Conservation (phyloP, 2,329 filamentous ascomycete species). For the Penicillium hordei region DNA sequence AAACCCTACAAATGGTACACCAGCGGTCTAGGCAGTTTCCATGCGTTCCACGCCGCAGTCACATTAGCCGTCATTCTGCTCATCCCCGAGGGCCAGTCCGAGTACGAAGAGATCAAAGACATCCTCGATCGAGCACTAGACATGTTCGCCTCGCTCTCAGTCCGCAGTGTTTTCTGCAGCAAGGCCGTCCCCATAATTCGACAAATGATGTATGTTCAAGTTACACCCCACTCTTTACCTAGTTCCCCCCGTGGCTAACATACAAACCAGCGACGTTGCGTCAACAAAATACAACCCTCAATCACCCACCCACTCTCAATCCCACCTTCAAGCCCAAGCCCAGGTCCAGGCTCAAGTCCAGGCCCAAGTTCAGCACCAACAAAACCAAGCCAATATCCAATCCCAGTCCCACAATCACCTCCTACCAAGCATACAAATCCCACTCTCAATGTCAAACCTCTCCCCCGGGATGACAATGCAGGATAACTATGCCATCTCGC, state of each 20-base stretch:
- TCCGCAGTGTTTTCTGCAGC: constrained; percentile 39
- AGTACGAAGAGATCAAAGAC: constrained; percentile 33
- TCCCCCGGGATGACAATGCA: constrained; percentile 8
- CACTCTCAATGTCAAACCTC: constrained; percentile 13
- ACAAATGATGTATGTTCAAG: constrained; percentile 33
- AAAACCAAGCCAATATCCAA: constrained; percentile 15
- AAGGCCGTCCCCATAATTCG: constrained; percentile 38
- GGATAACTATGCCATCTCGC: constrained; percentile 16
- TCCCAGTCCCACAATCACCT: constrained; percentile 4
- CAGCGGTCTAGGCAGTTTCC: constrained; percentile 41
- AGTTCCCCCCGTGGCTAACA: constrained; percentile 3
- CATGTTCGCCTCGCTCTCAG: constrained; percentile 35
- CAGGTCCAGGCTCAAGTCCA: constrained; percentile 12
- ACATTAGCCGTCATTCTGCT: constrained; percentile 32
- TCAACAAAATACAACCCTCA: constrained; percentile 21
- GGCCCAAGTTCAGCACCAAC: constrained; percentile 13
- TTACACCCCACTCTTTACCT: not conserved
- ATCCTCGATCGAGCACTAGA: constrained; percentile 32
- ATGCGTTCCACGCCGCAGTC: constrained; percentile 43
- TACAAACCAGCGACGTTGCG: constrained; percentile 24
- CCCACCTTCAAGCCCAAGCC: constrained; percentile 15
- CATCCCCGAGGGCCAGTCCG: constrained; percentile 28
- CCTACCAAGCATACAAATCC: constrained; percentile 13
- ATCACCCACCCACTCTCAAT: constrained; percentile 6
- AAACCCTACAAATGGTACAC: constrained; percentile 44